Base-by-base conservation (phyloP, 345 rosid genomes). In the Pugionium dolabratum region DNA sequence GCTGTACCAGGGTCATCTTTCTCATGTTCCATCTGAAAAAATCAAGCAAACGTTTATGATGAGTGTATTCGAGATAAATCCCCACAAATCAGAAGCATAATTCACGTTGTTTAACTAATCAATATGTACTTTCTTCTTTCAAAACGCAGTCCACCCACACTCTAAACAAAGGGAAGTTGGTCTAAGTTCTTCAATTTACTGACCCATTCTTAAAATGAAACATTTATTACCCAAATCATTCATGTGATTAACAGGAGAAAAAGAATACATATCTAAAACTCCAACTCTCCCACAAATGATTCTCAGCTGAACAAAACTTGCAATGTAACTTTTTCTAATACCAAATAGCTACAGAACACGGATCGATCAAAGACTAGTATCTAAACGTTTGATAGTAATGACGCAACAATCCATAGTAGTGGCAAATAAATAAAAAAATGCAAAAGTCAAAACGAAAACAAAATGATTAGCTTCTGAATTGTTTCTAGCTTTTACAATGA, bases 11-110 rank as follows among this genome's bases (percentile, higher is more conserved):
- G 49, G 28, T 77, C 77, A 61, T 57, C 71, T 56, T 78, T 78
- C 48, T 78, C 80, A 46, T 45, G 74, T 65, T 74, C 95, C 95
- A 86, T 82, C 98, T 87, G 62, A 70, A 47, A 72, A 42, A 73
- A 58, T 7, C 66, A 35, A 40, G 0, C 0, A 9, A 18, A 64
- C 49, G 59, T 11, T 67, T 3, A 67, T 33, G 3, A 29, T 29
- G 56, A 54, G 64, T 48, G 53, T 27, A 27, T 11, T 36, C 59
- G 33, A 42, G 10, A 59, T 32, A 30, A 54, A 51, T 37, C 52
- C 57, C 25, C 33, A 45, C 44, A 54, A 55, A 33, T 52, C 44
- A 45, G 43, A n/a, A 27, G 11, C 35, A 27, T 10, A 50, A 30
- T 37, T 2, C 29, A 6, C 34, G 11, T 39, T 6, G 11, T 7